phyloP scores from a whole-genome alignment of 106 monocot species.

The Dendrobium nobile region DNA sequence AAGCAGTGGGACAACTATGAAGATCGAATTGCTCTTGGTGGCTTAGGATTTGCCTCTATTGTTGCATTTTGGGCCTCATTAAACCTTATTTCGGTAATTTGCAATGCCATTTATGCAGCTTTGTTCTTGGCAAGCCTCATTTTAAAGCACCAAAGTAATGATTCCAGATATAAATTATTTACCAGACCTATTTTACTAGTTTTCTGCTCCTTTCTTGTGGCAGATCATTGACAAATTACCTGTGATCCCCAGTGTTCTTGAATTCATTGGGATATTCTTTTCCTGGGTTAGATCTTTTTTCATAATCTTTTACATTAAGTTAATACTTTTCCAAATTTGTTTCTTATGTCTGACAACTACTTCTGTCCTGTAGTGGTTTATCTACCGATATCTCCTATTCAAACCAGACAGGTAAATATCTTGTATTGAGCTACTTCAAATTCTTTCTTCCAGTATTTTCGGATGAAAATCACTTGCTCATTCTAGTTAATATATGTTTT shows the following conservation, averaged over 20 bases:
- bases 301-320: background rate
- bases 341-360: background rate
- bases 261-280: slow-evolving; percentile 77
- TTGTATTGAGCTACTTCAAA: background rate
- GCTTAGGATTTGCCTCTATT: slow-evolving; percentile 73
- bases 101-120: background rate
- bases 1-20: slow-evolving; percentile 63
- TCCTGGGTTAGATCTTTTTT: slow-evolving; percentile 47
- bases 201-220: slow-evolving; percentile 2
- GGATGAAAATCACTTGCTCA: background rate
- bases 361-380: slow-evolving; percentile 60
- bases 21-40: slow-evolving; percentile 71
- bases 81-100: slow-evolving; percentile 61
- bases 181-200: background rate
- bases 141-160: no score
- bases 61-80: slow-evolving; percentile 66
- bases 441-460: background rate
- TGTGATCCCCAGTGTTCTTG: slow-evolving; percentile 44
- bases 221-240: slow-evolving; percentile 87
- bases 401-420: slow-evolving; percentile 76
- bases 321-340: background rate
- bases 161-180: background rate
- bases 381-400: slow-evolving; percentile 84
- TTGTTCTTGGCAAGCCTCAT: no score
- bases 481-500: background rate